Percentiles rank a stretch among this genome's conserved stretches.
Evolutionary conservation across 2,329 filamentous ascomycete genomes (phyloP).

Genomic region (Chaetomium sp.): DNA sequence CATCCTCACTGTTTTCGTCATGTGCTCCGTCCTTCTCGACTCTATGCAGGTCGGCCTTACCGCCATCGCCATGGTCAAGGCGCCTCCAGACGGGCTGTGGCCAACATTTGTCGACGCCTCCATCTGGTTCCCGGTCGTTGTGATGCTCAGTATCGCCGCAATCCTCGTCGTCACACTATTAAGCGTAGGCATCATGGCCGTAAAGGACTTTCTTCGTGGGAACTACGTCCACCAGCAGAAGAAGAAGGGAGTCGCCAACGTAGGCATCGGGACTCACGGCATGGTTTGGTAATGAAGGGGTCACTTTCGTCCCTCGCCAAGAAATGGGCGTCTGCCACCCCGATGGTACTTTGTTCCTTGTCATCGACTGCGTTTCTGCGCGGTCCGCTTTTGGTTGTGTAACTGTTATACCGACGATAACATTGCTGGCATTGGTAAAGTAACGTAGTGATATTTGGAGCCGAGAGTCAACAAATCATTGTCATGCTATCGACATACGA

Average conservation of each 20-base stretch:
- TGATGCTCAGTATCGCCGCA: neutral
- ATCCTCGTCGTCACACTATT: neutral
- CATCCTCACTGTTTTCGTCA: slow-evolving; percentile 36
- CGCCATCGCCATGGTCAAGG: neutral
- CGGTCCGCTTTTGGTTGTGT: neutral
- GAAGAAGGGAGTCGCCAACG: no score
- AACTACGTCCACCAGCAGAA: no score
- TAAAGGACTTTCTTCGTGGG: no score
- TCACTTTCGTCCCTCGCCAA: neutral
- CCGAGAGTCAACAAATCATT: no score
- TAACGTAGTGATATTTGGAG: no score
- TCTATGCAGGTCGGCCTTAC: slow-evolving; percentile 39
- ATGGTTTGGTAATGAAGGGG: no score
- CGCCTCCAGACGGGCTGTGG: neutral
- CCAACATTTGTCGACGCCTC: neutral
- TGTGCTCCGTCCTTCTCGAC: slow-evolving; percentile 37
- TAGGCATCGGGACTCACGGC: no score
- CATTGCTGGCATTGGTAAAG: neutral
- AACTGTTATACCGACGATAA: neutral
- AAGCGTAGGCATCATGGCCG: no score
- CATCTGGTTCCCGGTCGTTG: slow-evolving; percentile 4
- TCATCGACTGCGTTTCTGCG: neutral
- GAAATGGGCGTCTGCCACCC: neutral
- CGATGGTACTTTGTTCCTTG: neutral
- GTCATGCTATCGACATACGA: no score